Evolutionary conservation across 2,329 filamentous ascomycete species (phyloP).

Genomic region (Coniochaeta prunicola): DNA sequence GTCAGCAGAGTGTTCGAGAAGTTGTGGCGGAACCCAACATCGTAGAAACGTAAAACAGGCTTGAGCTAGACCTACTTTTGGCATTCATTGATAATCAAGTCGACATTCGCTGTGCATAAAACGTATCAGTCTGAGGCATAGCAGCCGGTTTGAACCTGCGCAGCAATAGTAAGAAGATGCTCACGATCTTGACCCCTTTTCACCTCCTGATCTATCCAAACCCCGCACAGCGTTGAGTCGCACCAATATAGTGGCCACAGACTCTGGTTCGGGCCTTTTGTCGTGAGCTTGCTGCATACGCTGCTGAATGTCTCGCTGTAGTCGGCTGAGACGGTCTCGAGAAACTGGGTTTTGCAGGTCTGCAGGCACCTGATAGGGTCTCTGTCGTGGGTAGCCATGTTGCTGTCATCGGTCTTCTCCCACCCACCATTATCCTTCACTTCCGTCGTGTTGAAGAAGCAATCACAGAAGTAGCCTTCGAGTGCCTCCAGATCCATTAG

Average conservation of each 20-base stretch:
- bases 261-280: conserved; percentile 15
- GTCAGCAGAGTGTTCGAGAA: neutral
- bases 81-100: conserved; percentile 43
- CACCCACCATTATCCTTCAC: conserved; percentile 1
- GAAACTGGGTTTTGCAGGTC: conserved; percentile 24
- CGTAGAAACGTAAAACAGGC: neutral
- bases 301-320: conserved; percentile 20
- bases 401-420: neutral
- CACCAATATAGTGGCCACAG: conserved; percentile 45
- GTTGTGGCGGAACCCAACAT: neutral
- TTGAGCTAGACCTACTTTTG: conserved; percentile 32
- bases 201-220: conserved; percentile 23
- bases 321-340: conserved; percentile 19
- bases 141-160: neutral
- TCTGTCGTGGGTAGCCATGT: conserved; percentile 13
- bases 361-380: conserved; percentile 26
- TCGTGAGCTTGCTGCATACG: conserved; percentile 23
- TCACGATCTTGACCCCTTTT: conserved; percentile 35
- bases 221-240: conserved; percentile 42
- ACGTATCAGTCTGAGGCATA: conserved; percentile 3
- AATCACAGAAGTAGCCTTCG: neutral
- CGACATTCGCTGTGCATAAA: conserved; percentile 36
- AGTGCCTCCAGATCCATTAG: conserved; percentile 4
- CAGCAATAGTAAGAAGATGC: conserved; percentile 14
- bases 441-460: conserved; percentile 2